Base-by-base conservation (phyloP, 805 yeast species). In the Zygosaccharomyces gambellarensis region DNA sequence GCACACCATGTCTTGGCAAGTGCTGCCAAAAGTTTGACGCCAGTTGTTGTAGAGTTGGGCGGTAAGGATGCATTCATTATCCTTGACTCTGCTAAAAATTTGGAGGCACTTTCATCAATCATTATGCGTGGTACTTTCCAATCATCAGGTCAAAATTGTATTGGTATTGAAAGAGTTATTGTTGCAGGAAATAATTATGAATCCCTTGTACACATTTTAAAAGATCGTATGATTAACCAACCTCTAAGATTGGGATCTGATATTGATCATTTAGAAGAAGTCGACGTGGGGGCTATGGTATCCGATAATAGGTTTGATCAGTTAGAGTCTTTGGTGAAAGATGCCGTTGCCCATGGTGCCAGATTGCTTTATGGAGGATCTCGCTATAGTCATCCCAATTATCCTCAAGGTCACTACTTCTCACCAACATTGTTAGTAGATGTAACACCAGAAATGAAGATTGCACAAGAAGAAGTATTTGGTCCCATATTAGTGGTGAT, bases 141-240 rank as follows among this genome's bases (percentile, higher is more conserved):
- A 71, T 86, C 96, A 47, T 87, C 96, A 0, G 99, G 99, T 10
- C 99, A 94, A 70, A 94, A 94, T 65, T 94, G 99, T 71, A 94
- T 94, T 61, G 98, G 99, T 34, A 87, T 94, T 47, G 99, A 94
- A 71, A 77, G 99, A 50, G 95, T 94, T 5, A 84, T 94, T 54
- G 89, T 90, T 32, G 75, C 88, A 40, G 86, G 85, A 4, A 72
- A 73, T 38, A 79, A 81, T 25, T 90, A 94, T 68, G 83, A 80
- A 21, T 60, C 69, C 39, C 69, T 94, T 38, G 83, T 84, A 1
- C 69, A 71, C 0, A 77, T 80, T 8, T 71, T 94, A 39, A 57
- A 76, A 1, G 67, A 73, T 29, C 76, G 94, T 49, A 80, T 94
- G 19, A 72, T 76, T 5, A 62, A 71, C 30, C 51, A 32, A 28